phyloP scores from a whole-genome alignment of 2,329 filamentous ascomycete genomes.

The Domatiomyces catenatus region DNA sequence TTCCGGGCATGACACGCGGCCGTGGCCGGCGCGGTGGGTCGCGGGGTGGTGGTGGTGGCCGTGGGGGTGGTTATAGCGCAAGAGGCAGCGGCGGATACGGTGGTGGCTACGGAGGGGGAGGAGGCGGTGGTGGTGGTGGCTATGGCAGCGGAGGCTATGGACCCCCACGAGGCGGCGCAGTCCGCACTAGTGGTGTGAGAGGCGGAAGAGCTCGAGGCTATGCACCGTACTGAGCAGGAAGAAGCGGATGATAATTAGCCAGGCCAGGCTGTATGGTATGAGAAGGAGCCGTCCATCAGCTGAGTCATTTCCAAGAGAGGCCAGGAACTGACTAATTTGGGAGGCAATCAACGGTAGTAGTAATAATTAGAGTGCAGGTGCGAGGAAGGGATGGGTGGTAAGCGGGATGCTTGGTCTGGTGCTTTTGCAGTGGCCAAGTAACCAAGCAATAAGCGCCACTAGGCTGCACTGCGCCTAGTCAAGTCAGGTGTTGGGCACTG shows the following conservation, averaged over 20 bases:
- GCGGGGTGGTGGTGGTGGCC: constrained; percentile 38
- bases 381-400: too few relatives aligned
- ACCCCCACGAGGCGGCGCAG: constrained; percentile 8
- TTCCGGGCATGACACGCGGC: constrained; percentile 83
- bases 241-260: background rate
- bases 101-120: constrained; percentile 4
- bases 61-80: constrained; percentile 45
- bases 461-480: background rate
- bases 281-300: background rate
- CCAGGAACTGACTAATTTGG: too few relatives aligned
- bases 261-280: background rate
- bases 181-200: constrained; percentile 18
- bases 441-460: background rate
- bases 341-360: too few relatives aligned
- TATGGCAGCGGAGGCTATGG: constrained; percentile 16
- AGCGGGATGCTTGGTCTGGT: too few relatives aligned
- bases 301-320: background rate
- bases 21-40: constrained; percentile 40
- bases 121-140: constrained; percentile 28
- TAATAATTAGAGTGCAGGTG: too few relatives aligned
- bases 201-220: constrained; percentile 38
- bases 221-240: constrained; percentile 27
- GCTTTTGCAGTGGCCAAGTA: too few relatives aligned
- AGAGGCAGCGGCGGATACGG: constrained; percentile 38
- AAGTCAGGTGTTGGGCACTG: too few relatives aligned